phyloP scores from a whole-genome alignment of 805 yeast genomes.

The Metschnikowia koreensis region DNA sequence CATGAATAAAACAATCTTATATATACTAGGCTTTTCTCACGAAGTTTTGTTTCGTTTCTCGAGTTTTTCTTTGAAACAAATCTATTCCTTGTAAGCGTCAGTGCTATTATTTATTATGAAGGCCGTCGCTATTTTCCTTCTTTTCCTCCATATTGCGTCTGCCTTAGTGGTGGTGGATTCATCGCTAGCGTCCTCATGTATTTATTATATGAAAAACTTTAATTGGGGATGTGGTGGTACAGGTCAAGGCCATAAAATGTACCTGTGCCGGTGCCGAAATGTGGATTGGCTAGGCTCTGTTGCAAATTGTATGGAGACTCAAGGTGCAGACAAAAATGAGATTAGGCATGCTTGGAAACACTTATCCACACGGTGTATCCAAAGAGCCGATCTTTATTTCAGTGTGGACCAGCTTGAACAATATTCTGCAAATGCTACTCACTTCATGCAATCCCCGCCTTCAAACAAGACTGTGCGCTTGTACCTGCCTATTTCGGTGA shows the following conservation, averaged over 20 bases:
- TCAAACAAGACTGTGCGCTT: slow-evolving; percentile 8
- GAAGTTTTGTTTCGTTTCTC: background rate
- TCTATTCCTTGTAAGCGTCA: too few relatives aligned
- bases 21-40: background rate
- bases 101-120: background rate
- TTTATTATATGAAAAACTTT: slow-evolving; percentile 19
- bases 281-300: slow-evolving; percentile 22
- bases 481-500: slow-evolving; percentile 14
- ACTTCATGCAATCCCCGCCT: slow-evolving; percentile 14
- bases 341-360: slow-evolving; percentile 18
- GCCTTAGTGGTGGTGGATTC: slow-evolving; percentile 19
- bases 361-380: slow-evolving; percentile 15
- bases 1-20: background rate
- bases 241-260: slow-evolving; percentile 20
- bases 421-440: slow-evolving; percentile 16
- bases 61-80: too few relatives aligned
- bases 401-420: slow-evolving; percentile 10
- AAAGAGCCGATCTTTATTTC: slow-evolving; percentile 14
- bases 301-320: slow-evolving; percentile 17
- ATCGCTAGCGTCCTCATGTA: slow-evolving; percentile 19
- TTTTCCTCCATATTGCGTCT: slow-evolving; percentile 3
- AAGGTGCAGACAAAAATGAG: slow-evolving; percentile 8
- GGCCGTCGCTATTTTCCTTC: background rate
- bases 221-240: slow-evolving; percentile 23
- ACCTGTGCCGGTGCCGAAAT: slow-evolving; percentile 19